Evolutionary conservation across 164 flowering plant genomes (phyloP).

Genomic region (Vitis riparia): DNA sequence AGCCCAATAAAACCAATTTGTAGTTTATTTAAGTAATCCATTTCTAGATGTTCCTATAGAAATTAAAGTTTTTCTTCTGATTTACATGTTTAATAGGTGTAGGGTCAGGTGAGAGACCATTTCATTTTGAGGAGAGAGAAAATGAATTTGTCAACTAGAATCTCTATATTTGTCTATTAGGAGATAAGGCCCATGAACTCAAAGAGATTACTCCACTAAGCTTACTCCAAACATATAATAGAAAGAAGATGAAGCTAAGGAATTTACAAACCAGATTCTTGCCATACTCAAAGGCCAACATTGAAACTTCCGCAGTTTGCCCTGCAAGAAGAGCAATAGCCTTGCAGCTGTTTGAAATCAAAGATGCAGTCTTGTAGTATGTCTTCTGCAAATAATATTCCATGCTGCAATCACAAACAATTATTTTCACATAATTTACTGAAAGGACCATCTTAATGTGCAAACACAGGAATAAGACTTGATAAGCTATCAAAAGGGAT

Average conservation of each 20-base stretch:
- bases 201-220: not conserved
- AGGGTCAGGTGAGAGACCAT: too few species aligned
- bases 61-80: too few species aligned
- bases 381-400: constrained; percentile 93
- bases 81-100: too few species aligned
- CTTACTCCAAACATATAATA: not conserved
- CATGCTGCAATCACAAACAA: constrained; percentile 64
- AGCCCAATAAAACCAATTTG: too few species aligned
- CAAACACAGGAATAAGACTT: not conserved
- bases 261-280: constrained; percentile 75
- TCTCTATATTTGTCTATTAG: too few species aligned
- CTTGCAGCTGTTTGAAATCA: constrained; percentile 95
- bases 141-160: too few species aligned
- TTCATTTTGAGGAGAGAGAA: too few species aligned
- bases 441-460: not conserved
- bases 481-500: not conserved
- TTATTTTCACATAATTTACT: not conserved
- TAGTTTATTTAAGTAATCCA: too few species aligned
- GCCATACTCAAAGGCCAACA: constrained; percentile 84
- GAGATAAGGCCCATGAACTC: too few species aligned
- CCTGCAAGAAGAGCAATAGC: constrained; percentile 90
- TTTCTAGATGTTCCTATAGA: too few species aligned
- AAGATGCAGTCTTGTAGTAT: constrained; percentile 92
- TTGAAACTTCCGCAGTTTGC: constrained; percentile 84
- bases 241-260: not conserved